phyloP scores from a whole-genome alignment of 176 grass and related monocot genomes.

The Elymus sibiricus region DNA sequence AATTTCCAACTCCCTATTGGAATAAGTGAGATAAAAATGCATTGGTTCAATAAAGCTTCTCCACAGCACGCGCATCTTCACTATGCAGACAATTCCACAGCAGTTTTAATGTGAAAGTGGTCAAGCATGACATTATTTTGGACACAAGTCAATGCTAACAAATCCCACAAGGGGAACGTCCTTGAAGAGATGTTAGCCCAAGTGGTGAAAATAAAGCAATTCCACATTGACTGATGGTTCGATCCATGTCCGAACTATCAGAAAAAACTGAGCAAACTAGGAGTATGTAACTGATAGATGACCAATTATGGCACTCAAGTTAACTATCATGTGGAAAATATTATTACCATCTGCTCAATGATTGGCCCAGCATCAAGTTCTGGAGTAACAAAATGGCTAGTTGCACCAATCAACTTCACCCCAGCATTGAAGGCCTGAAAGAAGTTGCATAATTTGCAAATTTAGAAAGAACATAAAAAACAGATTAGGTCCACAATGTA shows the following conservation, averaged over 20 bases:
- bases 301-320: background rate
- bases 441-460: slow-evolving; percentile 5
- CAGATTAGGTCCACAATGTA: slow-evolving; percentile 2
- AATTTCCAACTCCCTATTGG: background rate
- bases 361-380: slow-evolving; percentile 94
- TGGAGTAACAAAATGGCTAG: slow-evolving; percentile 91
- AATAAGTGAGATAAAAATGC: background rate
- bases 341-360: slow-evolving; percentile 89
- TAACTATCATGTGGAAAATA: background rate
- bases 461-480: background rate
- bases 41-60: background rate
- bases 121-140: background rate
- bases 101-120: background rate
- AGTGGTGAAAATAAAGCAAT: background rate
- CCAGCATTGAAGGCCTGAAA: slow-evolving; percentile 94
- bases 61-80: background rate
- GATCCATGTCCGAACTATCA: background rate
- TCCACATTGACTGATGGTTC: background rate
- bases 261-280: background rate
- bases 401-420: slow-evolving; percentile 94
- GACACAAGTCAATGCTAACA: background rate
- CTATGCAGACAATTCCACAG: background rate
- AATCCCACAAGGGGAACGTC: background rate
- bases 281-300: background rate
- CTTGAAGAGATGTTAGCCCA: background rate